Percentiles rank a stretch among this genome's conserved stretches.
Conservation (phyloP, 208 protist species). For the Acanthamoeba triangularis region DNA sequence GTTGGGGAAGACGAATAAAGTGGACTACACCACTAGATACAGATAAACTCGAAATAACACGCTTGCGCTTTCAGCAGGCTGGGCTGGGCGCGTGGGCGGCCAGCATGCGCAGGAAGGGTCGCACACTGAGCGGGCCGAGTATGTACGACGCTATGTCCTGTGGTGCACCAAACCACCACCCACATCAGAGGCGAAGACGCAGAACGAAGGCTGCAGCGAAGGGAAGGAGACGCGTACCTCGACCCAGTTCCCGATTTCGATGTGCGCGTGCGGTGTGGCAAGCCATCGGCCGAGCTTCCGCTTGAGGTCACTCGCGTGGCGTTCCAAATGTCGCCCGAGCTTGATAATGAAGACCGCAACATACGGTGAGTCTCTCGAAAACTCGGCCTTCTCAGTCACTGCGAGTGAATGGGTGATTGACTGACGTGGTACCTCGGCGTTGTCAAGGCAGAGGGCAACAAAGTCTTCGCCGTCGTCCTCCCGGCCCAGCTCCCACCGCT, state of each 20-base stretch:
- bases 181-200: not conserved
- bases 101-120: conserved; percentile 41
- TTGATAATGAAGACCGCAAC: not conserved
- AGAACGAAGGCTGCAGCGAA: not conserved
- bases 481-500: conserved; percentile 5
- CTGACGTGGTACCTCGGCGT: not conserved
- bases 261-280: conserved; percentile 3
- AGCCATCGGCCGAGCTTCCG: conserved; percentile 18
- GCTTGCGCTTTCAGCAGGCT: too few relatives aligned
- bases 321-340: not conserved
- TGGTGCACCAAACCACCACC: not conserved
- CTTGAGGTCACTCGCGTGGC: not conserved
- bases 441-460: not conserved
- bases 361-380: not conserved
- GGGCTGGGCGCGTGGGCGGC: not conserved
- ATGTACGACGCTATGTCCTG: not conserved
- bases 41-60: too few relatives aligned
- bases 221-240: not conserved
- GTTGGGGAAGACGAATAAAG: too few relatives aligned
- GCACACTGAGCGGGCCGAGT: conserved; percentile 10
- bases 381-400: too few relatives aligned
- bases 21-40: too few relatives aligned
- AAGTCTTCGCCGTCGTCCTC: not conserved
- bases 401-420: too few relatives aligned
- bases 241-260: conserved; percentile 46